Evolutionary conservation across 169 alveolate species (phyloP).

Genomic region (Plasmodium falciparum): DNA sequence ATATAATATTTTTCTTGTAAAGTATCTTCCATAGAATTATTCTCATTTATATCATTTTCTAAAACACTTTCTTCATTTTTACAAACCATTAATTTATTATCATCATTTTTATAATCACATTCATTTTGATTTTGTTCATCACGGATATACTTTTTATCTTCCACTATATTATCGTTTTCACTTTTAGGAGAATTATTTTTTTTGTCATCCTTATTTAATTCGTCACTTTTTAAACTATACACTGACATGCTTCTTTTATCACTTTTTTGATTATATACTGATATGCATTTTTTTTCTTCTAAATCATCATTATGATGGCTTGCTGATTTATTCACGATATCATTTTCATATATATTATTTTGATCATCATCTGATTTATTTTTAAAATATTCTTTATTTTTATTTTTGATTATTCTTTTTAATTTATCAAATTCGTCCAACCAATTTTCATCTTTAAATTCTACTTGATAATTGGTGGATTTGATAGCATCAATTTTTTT

Average conservation of each 20-base stretch:
- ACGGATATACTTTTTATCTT: not conserved
- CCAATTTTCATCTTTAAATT: slow-evolving; percentile 59
- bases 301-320: not conserved
- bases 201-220: not conserved
- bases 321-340: not conserved
- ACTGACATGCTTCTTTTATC: not conserved
- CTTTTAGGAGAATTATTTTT: not conserved
- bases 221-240: not conserved
- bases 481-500: slow-evolving; percentile 81
- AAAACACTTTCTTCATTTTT: slow-evolving; percentile 10
- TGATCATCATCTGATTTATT: not conserved
- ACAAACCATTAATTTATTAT: not conserved
- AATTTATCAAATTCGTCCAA: slow-evolving; percentile 27
- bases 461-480: slow-evolving; percentile 75
- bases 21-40: not conserved
- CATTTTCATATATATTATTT: not conserved
- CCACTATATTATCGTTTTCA: not conserved
- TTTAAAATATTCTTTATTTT: not conserved
- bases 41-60: not conserved
- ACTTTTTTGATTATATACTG: not conserved
- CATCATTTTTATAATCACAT: not conserved
- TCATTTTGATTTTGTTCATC: not conserved
- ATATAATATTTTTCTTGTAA: not conserved
- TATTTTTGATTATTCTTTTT: slow-evolving; percentile 17
- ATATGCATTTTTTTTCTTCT: not conserved